phyloP scores from a whole-genome alignment of 768 basidiomycete species.

The Mycena indigotica region DNA sequence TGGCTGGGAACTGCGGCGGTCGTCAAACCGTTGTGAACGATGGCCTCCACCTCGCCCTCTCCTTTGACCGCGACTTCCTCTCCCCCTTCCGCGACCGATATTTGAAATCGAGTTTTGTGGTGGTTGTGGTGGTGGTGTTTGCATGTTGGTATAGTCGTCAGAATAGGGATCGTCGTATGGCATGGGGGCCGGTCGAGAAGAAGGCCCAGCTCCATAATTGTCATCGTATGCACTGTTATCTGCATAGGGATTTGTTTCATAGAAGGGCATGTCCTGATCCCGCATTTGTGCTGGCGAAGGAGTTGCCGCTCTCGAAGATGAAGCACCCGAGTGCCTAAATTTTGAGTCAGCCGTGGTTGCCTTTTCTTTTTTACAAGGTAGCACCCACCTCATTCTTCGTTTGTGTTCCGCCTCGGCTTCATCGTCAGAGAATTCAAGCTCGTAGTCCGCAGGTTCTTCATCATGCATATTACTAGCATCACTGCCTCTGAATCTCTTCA shows the following conservation, averaged over 20 bases:
- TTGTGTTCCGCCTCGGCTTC: constrained; percentile 83
- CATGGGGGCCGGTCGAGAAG: constrained; percentile 62
- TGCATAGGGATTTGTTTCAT: constrained; percentile 64
- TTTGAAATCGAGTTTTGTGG: constrained; percentile 7
- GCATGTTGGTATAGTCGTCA: constrained; percentile 38
- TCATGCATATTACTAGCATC: constrained; percentile 95
- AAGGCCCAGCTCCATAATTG: constrained; percentile 53
- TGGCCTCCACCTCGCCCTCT: constrained; percentile 32
- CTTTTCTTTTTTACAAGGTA: no score
- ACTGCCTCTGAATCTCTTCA: constrained; percentile 77
- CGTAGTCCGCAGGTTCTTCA: constrained; percentile 89
- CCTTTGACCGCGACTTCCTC: constrained; percentile 34
- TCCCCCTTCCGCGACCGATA: constrained; percentile 35
- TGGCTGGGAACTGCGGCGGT: constrained; percentile 23
- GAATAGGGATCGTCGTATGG: constrained; percentile 84
- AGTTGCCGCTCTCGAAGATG: constrained; percentile 55
- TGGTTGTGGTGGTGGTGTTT: constrained; percentile 21
- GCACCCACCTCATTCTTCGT: constrained; percentile 60
- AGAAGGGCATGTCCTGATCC: constrained; percentile 55
- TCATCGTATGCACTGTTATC: constrained; percentile 71
- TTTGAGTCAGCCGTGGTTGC: no score
- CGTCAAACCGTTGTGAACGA: constrained; percentile 3
- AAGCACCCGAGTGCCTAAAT: constrained; percentile 38
- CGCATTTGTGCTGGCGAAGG: constrained; percentile 55
- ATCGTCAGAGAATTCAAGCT: constrained; percentile 94